Evolutionary conservation across 208 protist species (phyloP), one percentile per base, ranked within the genome.

Genomic region (Crithidia bombi): DNA sequence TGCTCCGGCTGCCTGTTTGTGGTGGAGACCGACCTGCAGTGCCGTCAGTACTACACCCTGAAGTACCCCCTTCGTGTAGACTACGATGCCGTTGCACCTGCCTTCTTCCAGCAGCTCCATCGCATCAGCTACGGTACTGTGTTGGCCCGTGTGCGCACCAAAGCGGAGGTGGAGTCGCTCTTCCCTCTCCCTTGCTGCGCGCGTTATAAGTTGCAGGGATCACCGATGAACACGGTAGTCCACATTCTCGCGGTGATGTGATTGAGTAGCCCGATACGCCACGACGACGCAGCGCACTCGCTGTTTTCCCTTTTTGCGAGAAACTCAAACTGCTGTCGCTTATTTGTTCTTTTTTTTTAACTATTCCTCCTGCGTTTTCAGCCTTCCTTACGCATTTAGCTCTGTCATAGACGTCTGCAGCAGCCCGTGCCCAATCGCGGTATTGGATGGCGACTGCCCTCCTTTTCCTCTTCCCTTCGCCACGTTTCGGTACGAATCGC

Each of bases 191-290:
- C 50, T 17, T 75, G 68, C 72, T 72, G 70, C 65, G 80, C 69
- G 14, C 79, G 83, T 11, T 93, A 78, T 75, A 95, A 95, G 67
- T 72, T 93, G 14, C 65, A 64, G 43, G 84, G 87, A 15, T 93
- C 87, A 0, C 85, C 90, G 4, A 59, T 95, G 65, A 95, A 95
- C 67, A 87, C 79, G 5, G 85, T 79, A n/a, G 68, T 89, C 19
- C 59, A 70, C n/a, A 25, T 87, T 15, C 59, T 79, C n/a, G 41
- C 55, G 14, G 3, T 35, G 23, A 17, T 41, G 30, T 28, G 33
- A 14, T n/a, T n/a, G n/a, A n/a, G n/a, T n/a, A n/a, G n/a, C n/a
- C n/a, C n/a, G n/a, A n/a, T n/a, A n/a, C n/a, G n/a, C n/a, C n/a
- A n/a, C n/a, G n/a, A n/a, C n/a, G n/a, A n/a, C n/a, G n/a, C n/a